Conservation (phyloP, 1,284 basidiomycete genomes). For the Ustilago cynodontis region DNA sequence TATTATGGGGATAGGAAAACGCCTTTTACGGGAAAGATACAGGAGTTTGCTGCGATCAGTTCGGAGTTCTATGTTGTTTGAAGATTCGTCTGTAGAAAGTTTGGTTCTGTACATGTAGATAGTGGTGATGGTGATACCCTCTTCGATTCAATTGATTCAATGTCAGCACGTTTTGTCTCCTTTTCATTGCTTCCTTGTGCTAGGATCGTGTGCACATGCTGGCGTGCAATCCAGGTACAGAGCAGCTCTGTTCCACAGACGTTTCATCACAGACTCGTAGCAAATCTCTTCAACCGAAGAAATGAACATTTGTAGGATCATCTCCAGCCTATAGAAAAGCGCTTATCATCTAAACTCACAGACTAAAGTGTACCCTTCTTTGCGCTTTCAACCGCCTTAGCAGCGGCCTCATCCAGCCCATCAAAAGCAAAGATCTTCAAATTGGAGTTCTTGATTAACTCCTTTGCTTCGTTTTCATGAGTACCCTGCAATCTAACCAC, state of each 20-base stretch:
- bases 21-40: slow-evolving; percentile 69
- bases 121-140: not conserved
- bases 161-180: not conserved
- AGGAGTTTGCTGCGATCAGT: slow-evolving; percentile 17
- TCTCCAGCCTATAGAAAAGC: too few relatives aligned
- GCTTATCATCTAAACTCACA: too few relatives aligned
- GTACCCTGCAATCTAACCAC: slow-evolving; percentile 97
- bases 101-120: not conserved
- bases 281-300: not conserved
- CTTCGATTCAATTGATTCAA: not conserved
- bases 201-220: too few relatives aligned
- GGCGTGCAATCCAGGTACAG: too few relatives aligned
- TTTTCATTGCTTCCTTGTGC: too few relatives aligned
- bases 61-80: slow-evolving; percentile 47
- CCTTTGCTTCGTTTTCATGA: slow-evolving; percentile 93
- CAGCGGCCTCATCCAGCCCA: slow-evolving; percentile 52
- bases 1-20: slow-evolving; percentile 83
- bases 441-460: slow-evolving; percentile 80
- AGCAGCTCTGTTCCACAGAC: too few relatives aligned
- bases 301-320: not conserved
- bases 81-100: not conserved
- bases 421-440: slow-evolving; percentile 75
- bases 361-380: slow-evolving; percentile 28
- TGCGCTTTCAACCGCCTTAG: slow-evolving; percentile 55
- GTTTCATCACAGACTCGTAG: too few relatives aligned